A percentile compares a stretch with the other conserved stretches of the same genome.
Conservation (phyloP, 108 stramenopile species). For the Thalassiosira profunda region DNA sequence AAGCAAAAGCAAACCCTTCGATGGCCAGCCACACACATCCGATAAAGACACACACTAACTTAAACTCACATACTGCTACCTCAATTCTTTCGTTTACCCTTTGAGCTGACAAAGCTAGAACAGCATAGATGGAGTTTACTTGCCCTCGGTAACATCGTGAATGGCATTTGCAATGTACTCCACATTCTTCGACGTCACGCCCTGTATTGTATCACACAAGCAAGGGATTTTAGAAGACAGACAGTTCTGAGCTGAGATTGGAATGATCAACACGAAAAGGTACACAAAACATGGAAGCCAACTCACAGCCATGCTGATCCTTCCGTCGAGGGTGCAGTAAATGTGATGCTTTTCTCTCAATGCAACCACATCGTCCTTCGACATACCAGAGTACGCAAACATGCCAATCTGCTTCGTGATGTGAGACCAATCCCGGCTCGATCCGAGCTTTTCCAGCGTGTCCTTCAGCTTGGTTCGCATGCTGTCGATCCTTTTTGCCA, state of each 20-base stretch:
- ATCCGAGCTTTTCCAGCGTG: constrained; percentile 84
- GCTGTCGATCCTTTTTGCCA: constrained; percentile 96
- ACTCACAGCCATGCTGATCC: constrained; percentile 97
- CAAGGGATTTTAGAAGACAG: not conserved
- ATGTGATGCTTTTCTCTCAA: constrained; percentile 94
- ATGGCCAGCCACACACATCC: too few relatives aligned
- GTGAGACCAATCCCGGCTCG: constrained; percentile 93
- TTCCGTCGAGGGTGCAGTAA: constrained; percentile 98
- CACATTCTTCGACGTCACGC: constrained; percentile 96
- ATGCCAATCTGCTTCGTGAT: constrained; percentile 98
- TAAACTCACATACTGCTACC: too few relatives aligned
- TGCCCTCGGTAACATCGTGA: constrained; percentile 91
- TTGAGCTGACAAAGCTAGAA: too few relatives aligned
- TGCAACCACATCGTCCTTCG: constrained; percentile 90
- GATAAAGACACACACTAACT: too few relatives aligned
- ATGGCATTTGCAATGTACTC: constrained; percentile 96
- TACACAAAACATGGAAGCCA: not conserved
- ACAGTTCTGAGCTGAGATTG: not conserved
- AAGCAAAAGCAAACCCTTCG: too few relatives aligned
- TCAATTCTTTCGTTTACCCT: too few relatives aligned
- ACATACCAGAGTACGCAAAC: constrained; percentile 98
- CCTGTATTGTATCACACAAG: constrained; percentile 42
- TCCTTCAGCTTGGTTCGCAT: constrained; percentile 87
- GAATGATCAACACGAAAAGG: not conserved
- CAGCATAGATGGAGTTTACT: too few relatives aligned